Percentiles rank a stretch among this genome's conserved stretches.
These are phyloP conservation scores for Sarcodon aspratus DNA, from an alignment of 768 basidiomycete species.

Conservation along the genomic window DNA sequence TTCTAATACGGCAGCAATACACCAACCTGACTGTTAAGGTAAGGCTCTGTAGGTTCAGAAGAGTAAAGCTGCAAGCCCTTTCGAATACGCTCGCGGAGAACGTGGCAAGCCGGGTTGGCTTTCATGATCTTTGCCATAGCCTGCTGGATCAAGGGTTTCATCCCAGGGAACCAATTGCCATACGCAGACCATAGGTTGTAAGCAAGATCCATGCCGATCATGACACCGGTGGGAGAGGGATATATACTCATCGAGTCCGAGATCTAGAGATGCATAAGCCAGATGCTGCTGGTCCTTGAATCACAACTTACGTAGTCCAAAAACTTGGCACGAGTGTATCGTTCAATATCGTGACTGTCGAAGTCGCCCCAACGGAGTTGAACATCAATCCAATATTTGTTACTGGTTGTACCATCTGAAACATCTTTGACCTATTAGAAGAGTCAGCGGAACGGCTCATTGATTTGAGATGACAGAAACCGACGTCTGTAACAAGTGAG, in stretches of 20 bases:
- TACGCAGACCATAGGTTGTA: conserved; percentile 99
- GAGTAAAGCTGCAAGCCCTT: conserved; percentile 98
- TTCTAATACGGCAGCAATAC: not conserved
- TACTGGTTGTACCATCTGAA: conserved; percentile 93
- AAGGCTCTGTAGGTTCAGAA: conserved; percentile 98
- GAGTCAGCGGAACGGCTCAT: conserved; percentile 4
- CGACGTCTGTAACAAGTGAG: conserved; percentile 85
- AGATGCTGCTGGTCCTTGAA: not conserved
- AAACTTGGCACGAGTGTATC: conserved; percentile 98
- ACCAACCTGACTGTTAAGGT: conserved; percentile 83
- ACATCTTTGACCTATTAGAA: conserved; percentile 73
- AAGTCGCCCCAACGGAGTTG: conserved; percentile 97
- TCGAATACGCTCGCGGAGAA: conserved; percentile 95
- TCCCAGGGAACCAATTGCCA: conserved; percentile 98
- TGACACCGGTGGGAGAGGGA: conserved; percentile 95
- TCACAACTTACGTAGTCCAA: conserved; percentile 73
- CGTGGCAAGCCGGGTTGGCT: conserved; percentile 96
- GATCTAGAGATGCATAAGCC: conserved; percentile 32
- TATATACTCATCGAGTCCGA: conserved; percentile 99
- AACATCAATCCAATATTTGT: conserved; percentile 98
- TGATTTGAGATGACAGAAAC: conserved; percentile 10
- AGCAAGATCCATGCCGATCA: conserved; percentile 97
- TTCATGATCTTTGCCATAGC: conserved; percentile 99
- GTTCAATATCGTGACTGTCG: conserved; percentile 97
- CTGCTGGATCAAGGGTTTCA: conserved; percentile 96